These are phyloP conservation scores for Microbotryomycetes sp. DNA, from an alignment of 1,284 basidiomycete genomes.

Conservation along the genomic window DNA sequence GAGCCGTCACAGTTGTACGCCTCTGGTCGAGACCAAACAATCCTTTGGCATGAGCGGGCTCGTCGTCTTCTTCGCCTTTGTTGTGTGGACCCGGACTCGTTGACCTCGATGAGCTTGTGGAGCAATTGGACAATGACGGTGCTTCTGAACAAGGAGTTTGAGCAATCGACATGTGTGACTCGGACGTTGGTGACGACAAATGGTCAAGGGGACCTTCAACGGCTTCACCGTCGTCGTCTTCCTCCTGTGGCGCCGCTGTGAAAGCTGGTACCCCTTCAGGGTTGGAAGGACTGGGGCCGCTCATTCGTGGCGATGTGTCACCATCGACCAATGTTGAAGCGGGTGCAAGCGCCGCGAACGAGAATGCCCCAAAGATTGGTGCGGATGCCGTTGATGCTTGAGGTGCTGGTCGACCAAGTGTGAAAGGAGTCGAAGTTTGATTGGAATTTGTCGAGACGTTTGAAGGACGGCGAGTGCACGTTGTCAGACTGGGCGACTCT, in stretches of 20 bases:
- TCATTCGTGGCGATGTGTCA: constrained; percentile 19
- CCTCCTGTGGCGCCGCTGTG: too few species aligned
- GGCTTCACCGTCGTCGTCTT: background rate
- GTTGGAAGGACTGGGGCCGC: background rate
- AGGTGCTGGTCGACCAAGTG: background rate
- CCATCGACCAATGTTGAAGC: constrained; percentile 1
- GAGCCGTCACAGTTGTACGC: too few species aligned
- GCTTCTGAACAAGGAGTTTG: background rate
- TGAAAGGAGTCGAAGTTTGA: constrained; percentile 1
- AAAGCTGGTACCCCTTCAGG: too few species aligned
- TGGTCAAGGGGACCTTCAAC: background rate
- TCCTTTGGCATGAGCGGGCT: background rate
- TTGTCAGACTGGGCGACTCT: background rate
- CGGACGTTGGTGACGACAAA: background rate
- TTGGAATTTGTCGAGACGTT: constrained; percentile 11
- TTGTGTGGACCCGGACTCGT: background rate
- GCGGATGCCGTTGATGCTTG: background rate
- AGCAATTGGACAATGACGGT: background rate
- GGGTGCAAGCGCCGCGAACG: constrained; percentile 8
- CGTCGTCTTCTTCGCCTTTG: too few species aligned
- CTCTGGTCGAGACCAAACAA: background rate
- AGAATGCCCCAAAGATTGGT: constrained; percentile 29
- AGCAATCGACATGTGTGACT: background rate
- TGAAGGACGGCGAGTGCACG: constrained; percentile 10
- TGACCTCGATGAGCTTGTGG: background rate